Conservation (phyloP, 2,329 filamentous ascomycete species). For the Alternaria sp. region DNA sequence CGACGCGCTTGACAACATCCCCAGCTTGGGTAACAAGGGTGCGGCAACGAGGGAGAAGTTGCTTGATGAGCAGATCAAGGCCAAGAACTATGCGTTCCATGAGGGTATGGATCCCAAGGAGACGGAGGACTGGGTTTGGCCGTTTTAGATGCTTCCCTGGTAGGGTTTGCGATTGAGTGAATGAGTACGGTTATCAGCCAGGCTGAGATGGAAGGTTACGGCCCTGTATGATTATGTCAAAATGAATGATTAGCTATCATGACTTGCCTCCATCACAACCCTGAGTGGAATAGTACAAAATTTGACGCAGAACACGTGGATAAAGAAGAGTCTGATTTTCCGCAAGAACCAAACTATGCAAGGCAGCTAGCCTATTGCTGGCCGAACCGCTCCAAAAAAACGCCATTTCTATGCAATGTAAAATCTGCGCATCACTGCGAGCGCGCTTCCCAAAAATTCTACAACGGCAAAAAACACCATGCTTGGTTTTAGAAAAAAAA, state of each 20-base stretch:
- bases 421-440: neutral
- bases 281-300: neutral
- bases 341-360: neutral
- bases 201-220: neutral
- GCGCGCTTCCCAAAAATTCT: too few species aligned
- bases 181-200: neutral
- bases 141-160: constrained; percentile 46
- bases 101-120: constrained; percentile 75
- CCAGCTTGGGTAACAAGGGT: constrained; percentile 68
- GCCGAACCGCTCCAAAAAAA: neutral
- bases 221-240: neutral
- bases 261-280: neutral
- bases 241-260: neutral
- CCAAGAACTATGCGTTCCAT: constrained; percentile 68
- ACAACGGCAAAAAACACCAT: constrained; percentile 31
- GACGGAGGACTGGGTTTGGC: constrained; percentile 73
- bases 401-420: constrained; percentile 12
- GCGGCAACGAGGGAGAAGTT: constrained; percentile 69
- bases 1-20: constrained; percentile 75
- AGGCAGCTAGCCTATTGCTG: constrained; percentile 1
- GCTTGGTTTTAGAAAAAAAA: constrained; percentile 21
- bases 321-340: neutral
- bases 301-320: neutral
- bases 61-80: constrained; percentile 69
- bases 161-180: neutral